Evolutionary conservation across 1,284 basidiomycete genomes (phyloP).

Genomic region (Malassezia obtusa): DNA sequence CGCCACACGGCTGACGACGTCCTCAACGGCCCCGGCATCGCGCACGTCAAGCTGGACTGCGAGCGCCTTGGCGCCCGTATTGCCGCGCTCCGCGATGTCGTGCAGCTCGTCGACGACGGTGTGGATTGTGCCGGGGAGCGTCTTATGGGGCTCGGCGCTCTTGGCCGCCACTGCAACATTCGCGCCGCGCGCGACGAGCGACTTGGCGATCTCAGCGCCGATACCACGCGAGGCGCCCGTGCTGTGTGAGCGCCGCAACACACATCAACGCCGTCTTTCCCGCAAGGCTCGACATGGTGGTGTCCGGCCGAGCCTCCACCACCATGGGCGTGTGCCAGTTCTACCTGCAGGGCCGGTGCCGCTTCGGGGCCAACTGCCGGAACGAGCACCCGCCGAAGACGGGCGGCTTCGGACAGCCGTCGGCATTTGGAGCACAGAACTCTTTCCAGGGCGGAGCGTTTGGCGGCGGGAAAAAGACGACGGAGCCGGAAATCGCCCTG

Average conservation of each 20-base stretch:
- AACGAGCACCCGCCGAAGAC: constrained; percentile 6
- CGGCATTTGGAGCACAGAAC: neutral
- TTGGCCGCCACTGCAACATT: constrained; percentile 41
- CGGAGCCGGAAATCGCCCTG: constrained; percentile 14
- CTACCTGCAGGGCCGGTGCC: constrained; percentile 17
- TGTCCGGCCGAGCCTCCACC: neutral
- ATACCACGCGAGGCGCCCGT: constrained; percentile 38
- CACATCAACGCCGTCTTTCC: constrained; percentile 20
- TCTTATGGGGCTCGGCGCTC: constrained; percentile 19
- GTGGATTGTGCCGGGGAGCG: constrained; percentile 45
- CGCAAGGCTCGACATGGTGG: neutral
- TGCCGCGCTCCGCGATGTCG: constrained; percentile 17
- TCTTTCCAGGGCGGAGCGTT: neutral
- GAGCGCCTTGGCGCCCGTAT: constrained; percentile 21
- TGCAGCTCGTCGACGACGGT: constrained; percentile 42
- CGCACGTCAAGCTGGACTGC: constrained; percentile 46
- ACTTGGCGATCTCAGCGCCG: constrained; percentile 33
- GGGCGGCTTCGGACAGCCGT: neutral
- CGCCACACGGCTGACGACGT: constrained; percentile 26
- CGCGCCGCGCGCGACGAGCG: constrained; percentile 28
- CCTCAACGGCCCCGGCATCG: constrained; percentile 27
- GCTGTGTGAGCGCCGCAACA: constrained; percentile 15
- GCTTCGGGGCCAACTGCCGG: constrained; percentile 15
- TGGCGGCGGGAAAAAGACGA: neutral
- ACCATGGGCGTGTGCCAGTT: constrained; percentile 18